Conservation (phyloP, 1,139 yeast species). For the Chernovozyma aurita region DNA sequence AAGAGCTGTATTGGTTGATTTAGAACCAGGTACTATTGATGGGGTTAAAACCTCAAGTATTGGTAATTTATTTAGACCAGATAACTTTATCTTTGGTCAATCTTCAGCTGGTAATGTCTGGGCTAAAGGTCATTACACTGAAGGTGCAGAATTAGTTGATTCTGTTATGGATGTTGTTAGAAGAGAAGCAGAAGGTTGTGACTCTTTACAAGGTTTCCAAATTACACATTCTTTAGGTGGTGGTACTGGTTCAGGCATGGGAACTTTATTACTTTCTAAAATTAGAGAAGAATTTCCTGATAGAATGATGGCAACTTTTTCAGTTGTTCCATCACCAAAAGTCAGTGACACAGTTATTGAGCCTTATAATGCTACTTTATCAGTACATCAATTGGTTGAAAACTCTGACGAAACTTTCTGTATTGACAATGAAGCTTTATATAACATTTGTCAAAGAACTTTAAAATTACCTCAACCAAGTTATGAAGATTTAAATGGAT, state of each 20-base stretch:
- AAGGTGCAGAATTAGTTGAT: constrained; percentile 91
- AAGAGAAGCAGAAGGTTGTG: constrained; percentile 92
- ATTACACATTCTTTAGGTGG: constrained; percentile 93
- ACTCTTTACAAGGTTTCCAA: constrained; percentile 91
- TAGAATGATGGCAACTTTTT: constrained; percentile 94
- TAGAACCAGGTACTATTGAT: constrained; percentile 92
- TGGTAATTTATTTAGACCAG: constrained; percentile 87
- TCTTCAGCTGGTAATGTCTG: constrained; percentile 93
- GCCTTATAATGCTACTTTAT: constrained; percentile 88
- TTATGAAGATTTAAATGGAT: constrained; percentile 70
- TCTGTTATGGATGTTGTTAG: constrained; percentile 84
- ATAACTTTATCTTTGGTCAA: constrained; percentile 83
- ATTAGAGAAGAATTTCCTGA: constrained; percentile 88
- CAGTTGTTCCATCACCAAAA: constrained; percentile 88
- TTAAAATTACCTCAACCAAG: constrained; percentile 76
- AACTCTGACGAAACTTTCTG: constrained; percentile 91
- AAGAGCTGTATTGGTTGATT: constrained; percentile 85
- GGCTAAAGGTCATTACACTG: constrained; percentile 97
- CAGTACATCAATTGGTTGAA: constrained; percentile 90
- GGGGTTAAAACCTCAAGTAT: constrained; percentile 71
- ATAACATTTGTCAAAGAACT: constrained; percentile 82
- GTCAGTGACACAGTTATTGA: constrained; percentile 91
- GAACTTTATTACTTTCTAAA: constrained; percentile 74
- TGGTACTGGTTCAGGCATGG: constrained; percentile 97
- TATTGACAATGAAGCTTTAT: constrained; percentile 89